Base-by-base conservation (phyloP, 257 asterid genomes). In the Solanum bulbocastanum region DNA sequence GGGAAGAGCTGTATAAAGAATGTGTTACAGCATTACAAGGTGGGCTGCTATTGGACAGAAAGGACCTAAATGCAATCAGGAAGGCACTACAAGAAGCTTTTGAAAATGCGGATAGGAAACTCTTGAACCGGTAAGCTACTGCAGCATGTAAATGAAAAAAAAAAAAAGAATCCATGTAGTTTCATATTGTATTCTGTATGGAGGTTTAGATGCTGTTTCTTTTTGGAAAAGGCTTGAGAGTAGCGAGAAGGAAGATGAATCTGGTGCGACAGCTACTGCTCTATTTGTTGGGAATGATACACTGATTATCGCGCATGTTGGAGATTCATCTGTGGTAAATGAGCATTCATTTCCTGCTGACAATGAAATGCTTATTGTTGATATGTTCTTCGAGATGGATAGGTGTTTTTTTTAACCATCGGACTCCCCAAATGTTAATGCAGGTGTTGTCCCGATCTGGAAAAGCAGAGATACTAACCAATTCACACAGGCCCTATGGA, bases 181-280 rank as follows among this genome's bases (percentile, higher is more conserved):
- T 93, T 89, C 87, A 86, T 88, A 89, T 88, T 90, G 42, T 89
- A 87, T 84, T 65, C 88, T 92, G 91, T 88, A 88, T 90, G 95
- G 94, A 92, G 95, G 93, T 91, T 91, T 86, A 87, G 93, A 87
- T 72, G 93, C 88, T 91, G 87, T 91, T 96, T 94, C 93, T 87
- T 94, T 94, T 94, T 95, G 94, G 93, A 44, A 84, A 94, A 96
- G 99, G 98, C 98, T 97, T 89, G 99, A 96, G 95, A 89, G 88
- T 20, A 91, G 89, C 87, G 93, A 88, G 78, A 93, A 91, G 88
- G 98, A 92, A 87, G 95, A 89, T 35, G 98, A 94, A 90, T 97
- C 99, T 72, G 99, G 99, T 73, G 87, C 99, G 35, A 97, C 99
- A 16, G 99, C 98, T 81, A 97, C 99, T 18, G 98, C 92, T 89